These are phyloP conservation scores for Saccharomycopsis olivae DNA, from an alignment of 805 yeast genomes.

Conservation along the genomic window DNA sequence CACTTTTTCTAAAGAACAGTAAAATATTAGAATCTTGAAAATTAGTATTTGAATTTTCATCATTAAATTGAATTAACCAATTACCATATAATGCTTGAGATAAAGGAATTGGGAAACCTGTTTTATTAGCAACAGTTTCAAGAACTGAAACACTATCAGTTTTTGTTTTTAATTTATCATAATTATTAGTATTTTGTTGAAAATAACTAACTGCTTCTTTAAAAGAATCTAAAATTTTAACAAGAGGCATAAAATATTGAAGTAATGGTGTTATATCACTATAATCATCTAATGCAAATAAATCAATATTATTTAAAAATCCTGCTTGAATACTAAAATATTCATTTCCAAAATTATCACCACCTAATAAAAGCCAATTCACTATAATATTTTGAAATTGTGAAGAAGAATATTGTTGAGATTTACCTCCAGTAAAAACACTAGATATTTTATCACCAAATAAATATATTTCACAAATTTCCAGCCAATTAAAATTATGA, in stretches of 20 bases:
- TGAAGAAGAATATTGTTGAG: background rate
- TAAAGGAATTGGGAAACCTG: slow-evolving; percentile 17
- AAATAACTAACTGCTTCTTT: slow-evolving; percentile 13
- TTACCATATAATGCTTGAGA: slow-evolving; percentile 15
- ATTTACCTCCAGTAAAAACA: slow-evolving; percentile 1
- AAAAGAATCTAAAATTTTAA: slow-evolving; percentile 9
- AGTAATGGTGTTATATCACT: slow-evolving; percentile 1
- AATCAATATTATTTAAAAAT: slow-evolving; percentile 1
- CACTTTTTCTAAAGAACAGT: slow-evolving; percentile 11
- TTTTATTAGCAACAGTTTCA: slow-evolving; percentile 9
- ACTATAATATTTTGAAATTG: slow-evolving; percentile 7
- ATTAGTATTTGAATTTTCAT: background rate
- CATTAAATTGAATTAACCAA: slow-evolving; percentile 17
- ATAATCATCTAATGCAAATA: slow-evolving; percentile 4
- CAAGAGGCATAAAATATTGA: slow-evolving; percentile 9
- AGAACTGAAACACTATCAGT: slow-evolving; percentile 1
- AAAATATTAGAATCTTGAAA: slow-evolving; percentile 9
- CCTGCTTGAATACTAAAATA: slow-evolving; percentile 1
- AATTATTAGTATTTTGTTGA: slow-evolving; percentile 14
- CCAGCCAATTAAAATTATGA: slow-evolving; percentile 15
- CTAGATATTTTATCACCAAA: slow-evolving; percentile 13
- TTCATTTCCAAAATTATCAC: slow-evolving; percentile 13
- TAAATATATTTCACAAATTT: slow-evolving; percentile 12
- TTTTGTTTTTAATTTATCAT: slow-evolving; percentile 1
- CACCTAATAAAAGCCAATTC: slow-evolving; percentile 16